Base-by-base conservation (phyloP, 2,329 filamentous ascomycete species). In the Aspergillus pseudoviridinutans region DNA sequence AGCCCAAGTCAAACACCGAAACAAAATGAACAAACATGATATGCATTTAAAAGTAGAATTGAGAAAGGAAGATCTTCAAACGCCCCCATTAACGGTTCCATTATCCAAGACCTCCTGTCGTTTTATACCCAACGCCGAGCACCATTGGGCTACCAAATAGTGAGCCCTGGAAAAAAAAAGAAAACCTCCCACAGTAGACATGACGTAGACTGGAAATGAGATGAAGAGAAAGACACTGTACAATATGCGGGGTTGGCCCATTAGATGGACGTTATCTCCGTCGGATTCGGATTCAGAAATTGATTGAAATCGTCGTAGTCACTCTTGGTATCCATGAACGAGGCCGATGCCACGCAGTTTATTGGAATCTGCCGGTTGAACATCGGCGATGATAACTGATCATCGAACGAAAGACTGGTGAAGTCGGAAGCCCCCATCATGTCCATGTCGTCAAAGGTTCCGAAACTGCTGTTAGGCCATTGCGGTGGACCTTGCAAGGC, bases 271-370 rank as follows among this genome's bases (percentile, higher is more conserved):
- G 71, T 71, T 29, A 76, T 74, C 61, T 75, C 73, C 41, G 69
- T 66, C 14, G 71, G 67, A 57, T 72, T 75, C 1, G 72, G 67
- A 63, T 76, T 75, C 27, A 76, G 61, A 54, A 73, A 75, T 57
- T 74, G 72, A 51, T 71, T 74, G 56, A 76, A 74, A 52, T 76
- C 74, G 22, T 76, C 74, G 53, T 72, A 74, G 52, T 74, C 72
- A 46, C 54, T 66, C 52, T 68, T 70, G 25, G 67, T 63, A 42
- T 73, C 70, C 50, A 72, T 59, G 57, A 66, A 68, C 41, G 67
- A 64, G 12, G 60, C 62, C 29, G 68, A 63, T 8, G 68, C 58
- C 46, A 75, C 62, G 58, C 73, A 75, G 5, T 67, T 71, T 61
- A 75, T 66, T 4, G 71, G 64, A 35, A 74, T 64, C 44, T 67